Evolutionary conservation across 257 asterid species (phyloP).

Genomic region (Henckelia pumila): DNA sequence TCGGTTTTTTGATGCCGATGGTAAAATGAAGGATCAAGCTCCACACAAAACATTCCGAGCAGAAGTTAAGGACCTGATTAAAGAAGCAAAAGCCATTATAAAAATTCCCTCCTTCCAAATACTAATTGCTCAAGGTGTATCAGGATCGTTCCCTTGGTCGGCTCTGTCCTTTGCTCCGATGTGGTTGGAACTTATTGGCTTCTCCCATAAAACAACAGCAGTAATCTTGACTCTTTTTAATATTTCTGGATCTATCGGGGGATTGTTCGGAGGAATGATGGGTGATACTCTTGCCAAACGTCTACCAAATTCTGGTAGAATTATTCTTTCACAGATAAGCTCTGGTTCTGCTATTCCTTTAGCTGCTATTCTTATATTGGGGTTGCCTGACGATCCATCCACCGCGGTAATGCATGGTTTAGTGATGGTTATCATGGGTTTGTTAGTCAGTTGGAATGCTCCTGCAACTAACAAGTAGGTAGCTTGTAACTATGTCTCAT

Average conservation of each 20-base stretch:
- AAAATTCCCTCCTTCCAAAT: conserved; percentile 63
- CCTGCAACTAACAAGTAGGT: conserved; percentile 88
- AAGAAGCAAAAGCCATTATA: conserved; percentile 68
- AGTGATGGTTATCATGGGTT: conserved; percentile 69
- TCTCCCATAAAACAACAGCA: conserved; percentile 74
- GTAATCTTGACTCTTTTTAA: conserved; percentile 54
- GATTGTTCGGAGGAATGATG: conserved; percentile 78
- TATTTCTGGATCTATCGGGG: conserved; percentile 64
- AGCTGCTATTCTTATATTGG: conserved; percentile 68
- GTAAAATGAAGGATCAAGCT: conserved; percentile 32
- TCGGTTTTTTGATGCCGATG: conserved; percentile 38
- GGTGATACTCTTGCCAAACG: conserved; percentile 63
- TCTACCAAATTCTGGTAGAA: conserved; percentile 79
- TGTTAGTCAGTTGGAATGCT: conserved; percentile 70
- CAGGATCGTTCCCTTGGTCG: conserved; percentile 80
- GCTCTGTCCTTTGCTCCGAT: conserved; percentile 65
- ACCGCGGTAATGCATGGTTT: conserved; percentile 53
- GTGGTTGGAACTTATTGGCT: conserved; percentile 91
- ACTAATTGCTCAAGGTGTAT: conserved; percentile 74
- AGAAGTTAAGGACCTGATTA: conserved; percentile 50
- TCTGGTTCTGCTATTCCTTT: conserved; percentile 75
- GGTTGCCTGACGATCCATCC: conserved; percentile 73
- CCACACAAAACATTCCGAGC: conserved; percentile 36
- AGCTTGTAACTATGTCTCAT: background rate
- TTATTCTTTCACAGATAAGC: conserved; percentile 75